Percentiles rank a stretch among this genome's conserved stretches.
Conservation (phyloP, 106 monocot species). For the Alisma plantagoaquatica region DNA sequence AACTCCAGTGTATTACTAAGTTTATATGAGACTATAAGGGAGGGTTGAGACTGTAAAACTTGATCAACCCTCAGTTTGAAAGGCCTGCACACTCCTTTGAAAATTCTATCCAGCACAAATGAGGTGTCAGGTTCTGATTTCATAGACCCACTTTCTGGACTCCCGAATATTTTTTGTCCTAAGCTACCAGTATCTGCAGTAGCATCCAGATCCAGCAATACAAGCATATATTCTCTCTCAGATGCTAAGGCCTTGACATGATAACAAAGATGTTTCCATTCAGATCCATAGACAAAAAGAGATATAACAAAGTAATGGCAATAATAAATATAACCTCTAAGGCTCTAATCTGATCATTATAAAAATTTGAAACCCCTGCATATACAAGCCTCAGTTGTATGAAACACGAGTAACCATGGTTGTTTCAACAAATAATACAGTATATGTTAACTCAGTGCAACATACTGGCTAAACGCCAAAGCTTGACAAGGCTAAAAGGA, state of each 20-base stretch:
- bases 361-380: no score
- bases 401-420: no score
- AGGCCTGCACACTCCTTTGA: slow-evolving; percentile 93
- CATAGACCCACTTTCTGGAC: slow-evolving; percentile 34
- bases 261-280: no score
- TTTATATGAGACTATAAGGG: slow-evolving; percentile 74
- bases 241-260: slow-evolving; percentile 96
- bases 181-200: slow-evolving; percentile 45
- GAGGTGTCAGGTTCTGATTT: slow-evolving; percentile 51
- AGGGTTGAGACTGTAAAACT: slow-evolving; percentile 95
- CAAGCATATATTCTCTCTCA: slow-evolving; percentile 86
- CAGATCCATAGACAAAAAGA: no score
- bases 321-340: no score
- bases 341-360: no score
- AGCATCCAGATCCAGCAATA: slow-evolving; percentile 72
- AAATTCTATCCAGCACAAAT: slow-evolving; percentile 95
- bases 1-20: slow-evolving; percentile 87
- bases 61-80: slow-evolving; percentile 98
- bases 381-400: no score
- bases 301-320: no score
- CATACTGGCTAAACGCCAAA: no score
- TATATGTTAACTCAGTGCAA: no score
- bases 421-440: no score
- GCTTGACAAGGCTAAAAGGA: no score
- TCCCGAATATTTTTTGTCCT: slow-evolving; percentile 26